Evolutionary conservation across 2,329 filamentous ascomycete species (phyloP), one percentile per base, ranked within the genome.

Genomic region (Alternaria sp.): DNA sequence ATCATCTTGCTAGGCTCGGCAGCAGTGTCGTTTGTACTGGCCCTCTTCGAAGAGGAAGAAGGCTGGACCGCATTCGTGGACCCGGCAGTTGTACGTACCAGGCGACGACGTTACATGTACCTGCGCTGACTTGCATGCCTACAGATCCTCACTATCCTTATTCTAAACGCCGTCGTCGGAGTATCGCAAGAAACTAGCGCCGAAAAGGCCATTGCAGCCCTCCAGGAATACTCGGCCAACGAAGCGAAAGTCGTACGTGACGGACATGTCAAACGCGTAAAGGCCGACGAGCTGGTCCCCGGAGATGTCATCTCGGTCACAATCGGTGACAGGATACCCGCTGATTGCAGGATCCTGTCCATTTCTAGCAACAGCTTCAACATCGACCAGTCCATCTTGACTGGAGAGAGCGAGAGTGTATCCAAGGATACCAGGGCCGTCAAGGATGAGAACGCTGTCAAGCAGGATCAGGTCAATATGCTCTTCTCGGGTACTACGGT

Each of bases 201-300:
- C 67, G 95, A 99, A 80, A 97, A 98, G 83, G 95, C 95, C 52
- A 99, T 99, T 78, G 94, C 95, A 26, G 95, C 95, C 44, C 87
- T 99, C 58, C 95, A 99, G 81, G 94, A 99, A 86, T 99, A 99
- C 83, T 98, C 94, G 30, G 95, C 95, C 75, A 99, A 98, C 81
- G 93, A 97, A 80, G 94, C 95, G 70, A 99, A 94, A 77, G 94
- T 96, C 54, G 80, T 97, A 60, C 91, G 95, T 73, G 89, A 94
- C 81, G 93, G 94, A 51, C 87, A 90, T 70, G 84, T 94, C 64
- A 88, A 89, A 66, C 88, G 91, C 68, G 83, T 99, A 82, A 96
- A 95, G 84, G 95, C 95, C n/a, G 95, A 99, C 74, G 93, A 98
- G 67, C 82, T 99, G 69, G 95, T 99, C 24, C 95, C 96, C 12